Evolutionary conservation across 441 rosid genomes (phyloP), one percentile per base, ranked within the genome.

Genomic region (Erysimum cheiri): DNA sequence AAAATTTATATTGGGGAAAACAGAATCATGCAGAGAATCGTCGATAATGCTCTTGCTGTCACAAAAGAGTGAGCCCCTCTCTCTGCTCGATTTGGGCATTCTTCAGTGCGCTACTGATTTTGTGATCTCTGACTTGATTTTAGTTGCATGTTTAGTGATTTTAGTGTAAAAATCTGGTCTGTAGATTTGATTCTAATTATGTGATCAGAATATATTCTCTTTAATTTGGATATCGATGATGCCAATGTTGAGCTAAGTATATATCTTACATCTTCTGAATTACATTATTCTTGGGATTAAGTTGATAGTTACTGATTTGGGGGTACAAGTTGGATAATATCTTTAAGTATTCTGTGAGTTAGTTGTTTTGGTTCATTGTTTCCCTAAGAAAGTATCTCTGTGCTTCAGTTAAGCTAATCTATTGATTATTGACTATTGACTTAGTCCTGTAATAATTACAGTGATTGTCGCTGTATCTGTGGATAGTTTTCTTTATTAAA

Each of bases 21-120:
- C 39, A 11, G 26, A 64, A 80, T 29, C 59, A 86, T 90, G 89
- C 96, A 88, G 87, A 82, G 91, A 57, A 74, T 89, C 58, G 97
- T 91, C 70, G 96, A 93, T 76, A 73, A 73, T 68, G 80, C 81
- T 73, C 96, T 93, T 63, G 97, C 96, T 70, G 81, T 93, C 22
- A 64, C 91, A 63, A 91, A 93, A 80, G 98, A 89, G 98, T 91
- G 75, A 83, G 96, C 70, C 74, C 50, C 53, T 57, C 49, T 62
- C 52, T 50, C 35, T 73, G 61, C 54, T 62, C 62, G 44, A 63
- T 15, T 63, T 7, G 1, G 9, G 10, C 33, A 36, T 71, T 56
- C 26, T 1, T 35, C 48, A 53, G 59, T 13, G 53, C 15, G 6
- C 24, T 17, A 46, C 0, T 14, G 40, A 14, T 54, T 33, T 54